Evolutionary conservation across 495 filamentous ascomycete genomes (phyloP).

Genomic region (Letharia columbiana): DNA sequence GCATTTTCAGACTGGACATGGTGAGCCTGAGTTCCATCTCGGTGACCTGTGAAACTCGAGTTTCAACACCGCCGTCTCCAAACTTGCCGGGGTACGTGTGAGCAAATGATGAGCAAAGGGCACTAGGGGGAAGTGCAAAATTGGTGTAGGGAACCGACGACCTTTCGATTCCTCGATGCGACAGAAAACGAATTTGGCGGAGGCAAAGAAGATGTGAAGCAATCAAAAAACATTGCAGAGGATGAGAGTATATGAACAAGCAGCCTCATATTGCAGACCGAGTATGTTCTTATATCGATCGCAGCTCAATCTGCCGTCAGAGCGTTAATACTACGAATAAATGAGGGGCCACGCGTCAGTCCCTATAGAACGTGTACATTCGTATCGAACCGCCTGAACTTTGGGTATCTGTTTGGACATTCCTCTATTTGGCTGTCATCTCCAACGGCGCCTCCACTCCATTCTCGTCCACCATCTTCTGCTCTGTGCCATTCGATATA

Average conservation of each 20-base stretch:
- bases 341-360: not conserved
- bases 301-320: not conserved
- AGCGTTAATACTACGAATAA: not conserved
- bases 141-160: not conserved
- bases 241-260: not conserved
- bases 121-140: not conserved
- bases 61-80: not conserved
- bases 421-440: not conserved
- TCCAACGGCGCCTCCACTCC: not conserved
- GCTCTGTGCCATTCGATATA: not conserved
- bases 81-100: not conserved
- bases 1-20: not conserved
- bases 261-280: not conserved
- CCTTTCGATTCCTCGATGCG: not conserved
- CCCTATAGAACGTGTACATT: not conserved
- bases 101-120: not conserved
- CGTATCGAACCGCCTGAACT: not conserved
- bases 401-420: slow-evolving; percentile 2
- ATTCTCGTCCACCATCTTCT: slow-evolving; percentile 1
- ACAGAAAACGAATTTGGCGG: not conserved
- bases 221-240: not conserved
- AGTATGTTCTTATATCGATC: not conserved
- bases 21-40: not conserved
- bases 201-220: not conserved
- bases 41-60: not conserved